These are phyloP conservation scores for Amaranthus palmeri DNA, from an alignment of 148 eudicot species.

Conservation along the genomic window DNA sequence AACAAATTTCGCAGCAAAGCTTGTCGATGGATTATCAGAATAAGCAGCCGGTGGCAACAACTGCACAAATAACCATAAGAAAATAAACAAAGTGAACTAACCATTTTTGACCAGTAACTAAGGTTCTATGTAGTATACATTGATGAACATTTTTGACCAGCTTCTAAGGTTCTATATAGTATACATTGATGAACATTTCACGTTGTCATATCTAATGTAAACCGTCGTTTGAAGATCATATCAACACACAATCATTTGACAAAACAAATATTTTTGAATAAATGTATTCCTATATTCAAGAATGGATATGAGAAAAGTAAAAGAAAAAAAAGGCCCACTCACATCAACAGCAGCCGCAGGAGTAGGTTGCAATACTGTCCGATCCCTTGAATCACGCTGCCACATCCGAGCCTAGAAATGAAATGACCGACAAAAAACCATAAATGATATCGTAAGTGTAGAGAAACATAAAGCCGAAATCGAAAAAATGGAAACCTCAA, in stretches of 20 bases:
- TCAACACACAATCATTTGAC: neutral
- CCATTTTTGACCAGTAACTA: neutral
- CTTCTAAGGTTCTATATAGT: neutral
- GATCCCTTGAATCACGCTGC: conserved; percentile 84
- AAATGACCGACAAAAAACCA: neutral
- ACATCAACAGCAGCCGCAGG: conserved; percentile 96
- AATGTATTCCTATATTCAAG: neutral
- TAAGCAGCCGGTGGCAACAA: conserved; percentile 88
- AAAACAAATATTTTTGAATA: neutral
- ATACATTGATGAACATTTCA: neutral
- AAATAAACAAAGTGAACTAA: neutral
- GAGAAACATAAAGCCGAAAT: too few relatives aligned
- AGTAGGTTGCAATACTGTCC: conserved; percentile 79
- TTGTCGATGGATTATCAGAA: conserved; percentile 92
- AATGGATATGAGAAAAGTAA: neutral
- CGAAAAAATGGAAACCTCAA: too few relatives aligned
- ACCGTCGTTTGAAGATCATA: neutral
- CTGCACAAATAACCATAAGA: conserved; percentile 47
- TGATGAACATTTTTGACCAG: neutral
- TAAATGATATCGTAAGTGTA: neutral
- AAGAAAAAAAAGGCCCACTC: conserved; percentile 26
- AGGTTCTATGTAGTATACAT: neutral
- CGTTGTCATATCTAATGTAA: neutral
- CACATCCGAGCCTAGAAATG: conserved; percentile 66
- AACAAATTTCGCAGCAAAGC: conserved; percentile 91